These are phyloP conservation scores for Neoarthrinium moseri DNA, from an alignment of 2,329 filamentous ascomycete genomes.

Conservation along the genomic window DNA sequence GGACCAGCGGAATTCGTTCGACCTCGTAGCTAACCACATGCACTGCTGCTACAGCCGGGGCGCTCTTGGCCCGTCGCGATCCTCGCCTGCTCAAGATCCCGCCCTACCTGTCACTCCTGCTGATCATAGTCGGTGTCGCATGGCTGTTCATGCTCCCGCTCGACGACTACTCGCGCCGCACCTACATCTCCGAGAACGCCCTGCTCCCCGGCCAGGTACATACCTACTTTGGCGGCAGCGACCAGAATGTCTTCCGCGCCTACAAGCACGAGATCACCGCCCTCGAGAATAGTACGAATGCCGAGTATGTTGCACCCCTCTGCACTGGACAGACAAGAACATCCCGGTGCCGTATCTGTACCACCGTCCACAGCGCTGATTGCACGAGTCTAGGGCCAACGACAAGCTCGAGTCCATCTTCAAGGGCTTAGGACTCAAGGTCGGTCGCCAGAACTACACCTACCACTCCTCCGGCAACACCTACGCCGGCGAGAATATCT, in stretches of 20 bases:
- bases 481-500: slow-evolving; percentile 83
- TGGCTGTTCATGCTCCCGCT: slow-evolving; percentile 91
- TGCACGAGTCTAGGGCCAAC: slow-evolving; percentile 49
- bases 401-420: slow-evolving; percentile 75
- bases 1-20: neutral
- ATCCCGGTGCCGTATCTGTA: no score
- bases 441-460: slow-evolving; percentile 82
- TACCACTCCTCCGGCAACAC: slow-evolving; percentile 76
- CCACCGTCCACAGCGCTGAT: neutral
- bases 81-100: slow-evolving; percentile 80
- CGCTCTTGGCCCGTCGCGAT: slow-evolving; percentile 73
- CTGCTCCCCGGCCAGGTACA: slow-evolving; percentile 94
- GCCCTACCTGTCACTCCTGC: slow-evolving; percentile 82
- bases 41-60: slow-evolving; percentile 43
- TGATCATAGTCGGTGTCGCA: slow-evolving; percentile 78
- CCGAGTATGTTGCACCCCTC: slow-evolving; percentile 42
- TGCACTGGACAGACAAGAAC: no score
- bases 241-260: slow-evolving; percentile 90
- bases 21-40: neutral
- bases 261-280: slow-evolving; percentile 81
- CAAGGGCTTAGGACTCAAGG: slow-evolving; percentile 77
- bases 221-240: slow-evolving; percentile 94
- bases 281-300: slow-evolving; percentile 52
- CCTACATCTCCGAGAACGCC: slow-evolving; percentile 97
- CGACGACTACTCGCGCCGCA: slow-evolving; percentile 84